Evolutionary conservation across 2,329 filamentous ascomycete genomes (phyloP).

Genomic region (Fusarium liriodendri): DNA sequence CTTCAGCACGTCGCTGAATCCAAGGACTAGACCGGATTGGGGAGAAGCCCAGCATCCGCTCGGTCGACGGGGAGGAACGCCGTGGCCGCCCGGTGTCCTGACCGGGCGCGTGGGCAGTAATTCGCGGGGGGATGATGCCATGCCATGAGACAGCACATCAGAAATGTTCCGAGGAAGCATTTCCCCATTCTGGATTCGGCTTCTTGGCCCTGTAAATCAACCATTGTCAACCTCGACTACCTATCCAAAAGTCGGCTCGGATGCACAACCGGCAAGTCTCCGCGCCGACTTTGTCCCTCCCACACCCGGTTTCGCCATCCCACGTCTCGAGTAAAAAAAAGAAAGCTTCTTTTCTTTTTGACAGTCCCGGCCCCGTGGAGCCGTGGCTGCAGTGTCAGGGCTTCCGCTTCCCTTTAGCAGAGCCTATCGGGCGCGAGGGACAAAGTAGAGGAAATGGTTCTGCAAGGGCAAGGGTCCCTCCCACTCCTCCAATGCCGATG

Average conservation of each 20-base stretch:
- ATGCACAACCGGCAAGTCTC: constrained; percentile 35
- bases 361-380: constrained; percentile 15
- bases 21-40: constrained; percentile 9
- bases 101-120: constrained; percentile 5
- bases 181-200: not conserved
- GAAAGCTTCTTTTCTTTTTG: not conserved
- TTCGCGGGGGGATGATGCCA: not conserved
- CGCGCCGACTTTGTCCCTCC: constrained; percentile 16
- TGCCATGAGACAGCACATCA: not conserved
- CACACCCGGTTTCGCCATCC: not conserved
- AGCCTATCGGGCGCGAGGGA: constrained; percentile 34
- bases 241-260: not conserved
- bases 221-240: not conserved
- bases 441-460: not conserved
- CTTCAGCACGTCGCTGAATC: not conserved
- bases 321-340: not conserved
- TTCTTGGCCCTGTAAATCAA: not conserved
- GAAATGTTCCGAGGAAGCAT: not conserved
- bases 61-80: constrained; percentile 39
- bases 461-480: constrained; percentile 30
- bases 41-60: constrained; percentile 25
- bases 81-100: constrained; percentile 11
- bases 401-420: constrained; percentile 27
- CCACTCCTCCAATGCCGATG: constrained; percentile 25
- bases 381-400: constrained; percentile 7